A percentile compares a stretch with the other conserved stretches of the same genome.
phyloP scores from a whole-genome alignment of 768 basidiomycete genomes.

The Harrya chromipes region DNA sequence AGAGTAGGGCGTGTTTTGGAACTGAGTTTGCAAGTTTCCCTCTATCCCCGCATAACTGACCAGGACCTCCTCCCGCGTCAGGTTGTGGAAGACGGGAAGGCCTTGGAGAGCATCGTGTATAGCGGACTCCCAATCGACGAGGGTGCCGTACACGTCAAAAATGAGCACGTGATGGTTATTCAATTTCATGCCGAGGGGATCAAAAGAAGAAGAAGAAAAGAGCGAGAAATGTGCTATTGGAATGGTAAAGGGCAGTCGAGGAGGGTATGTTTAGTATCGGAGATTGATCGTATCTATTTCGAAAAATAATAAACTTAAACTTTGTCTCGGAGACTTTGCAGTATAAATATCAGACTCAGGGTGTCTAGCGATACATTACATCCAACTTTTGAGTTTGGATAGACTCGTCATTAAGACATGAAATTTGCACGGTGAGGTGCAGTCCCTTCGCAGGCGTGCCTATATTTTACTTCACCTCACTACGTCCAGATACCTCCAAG shows the following conservation, averaged over 20 bases:
- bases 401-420: constrained; percentile 33
- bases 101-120: constrained; percentile 49
- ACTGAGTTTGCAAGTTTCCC: constrained; percentile 51
- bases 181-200: constrained; percentile 8
- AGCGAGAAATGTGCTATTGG: constrained; percentile 20
- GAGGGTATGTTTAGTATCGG: background rate
- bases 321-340: too few relatives aligned
- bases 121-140: constrained; percentile 74
- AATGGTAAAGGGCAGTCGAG: constrained; percentile 7
- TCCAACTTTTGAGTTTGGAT: background rate
- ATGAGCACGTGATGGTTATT: constrained; percentile 42
- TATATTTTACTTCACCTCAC: background rate
- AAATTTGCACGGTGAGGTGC: constrained; percentile 55
- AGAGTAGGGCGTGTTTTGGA: constrained; percentile 58
- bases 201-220: constrained; percentile 5
- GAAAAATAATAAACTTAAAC: too few relatives aligned
- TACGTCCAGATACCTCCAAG: constrained; percentile 56
- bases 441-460: background rate
- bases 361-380: background rate
- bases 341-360: too few relatives aligned
- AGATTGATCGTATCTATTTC: constrained; percentile 1
- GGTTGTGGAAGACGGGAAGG: constrained; percentile 15
- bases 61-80: constrained; percentile 40
- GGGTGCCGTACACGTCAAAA: constrained; percentile 78
- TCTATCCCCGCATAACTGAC: constrained; percentile 52